Evolutionary conservation across 129 eudicot species (phyloP).

Genomic region (Pulicaria dysenterica): DNA sequence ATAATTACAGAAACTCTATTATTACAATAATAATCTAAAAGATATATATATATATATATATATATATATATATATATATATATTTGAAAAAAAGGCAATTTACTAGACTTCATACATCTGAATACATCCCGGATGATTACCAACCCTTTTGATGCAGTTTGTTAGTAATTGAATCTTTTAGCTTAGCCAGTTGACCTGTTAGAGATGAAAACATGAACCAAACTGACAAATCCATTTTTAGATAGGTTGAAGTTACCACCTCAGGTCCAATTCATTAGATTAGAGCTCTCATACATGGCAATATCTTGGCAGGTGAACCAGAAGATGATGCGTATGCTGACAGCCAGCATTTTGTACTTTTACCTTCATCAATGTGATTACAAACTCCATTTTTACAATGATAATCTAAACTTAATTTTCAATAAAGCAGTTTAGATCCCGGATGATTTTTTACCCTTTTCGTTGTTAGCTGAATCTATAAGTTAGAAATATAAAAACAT

Average conservation of each 20-base stretch:
- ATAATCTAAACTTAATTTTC: neutral
- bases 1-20: neutral
- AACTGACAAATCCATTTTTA: neutral
- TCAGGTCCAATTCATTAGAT: neutral
- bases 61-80: too few relatives aligned
- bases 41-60: too few relatives aligned
- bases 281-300: neutral
- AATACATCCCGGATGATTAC: neutral
- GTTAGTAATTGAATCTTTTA: neutral
- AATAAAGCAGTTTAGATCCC: neutral
- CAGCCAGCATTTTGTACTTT: conserved; percentile 93
- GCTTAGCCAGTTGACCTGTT: neutral
- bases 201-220: neutral
- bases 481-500: neutral
- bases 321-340: conserved; percentile 83
- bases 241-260: neutral
- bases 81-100: neutral
- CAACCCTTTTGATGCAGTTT: neutral
- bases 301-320: conserved; percentile 25
- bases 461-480: neutral
- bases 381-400: conserved; percentile 15
- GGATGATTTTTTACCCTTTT: neutral
- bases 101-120: neutral
- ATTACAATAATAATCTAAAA: conserved; percentile 1
- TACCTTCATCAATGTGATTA: conserved; percentile 72